Base-by-base conservation (phyloP, 768 basidiomycete genomes). In the Gyrodon lividus region DNA sequence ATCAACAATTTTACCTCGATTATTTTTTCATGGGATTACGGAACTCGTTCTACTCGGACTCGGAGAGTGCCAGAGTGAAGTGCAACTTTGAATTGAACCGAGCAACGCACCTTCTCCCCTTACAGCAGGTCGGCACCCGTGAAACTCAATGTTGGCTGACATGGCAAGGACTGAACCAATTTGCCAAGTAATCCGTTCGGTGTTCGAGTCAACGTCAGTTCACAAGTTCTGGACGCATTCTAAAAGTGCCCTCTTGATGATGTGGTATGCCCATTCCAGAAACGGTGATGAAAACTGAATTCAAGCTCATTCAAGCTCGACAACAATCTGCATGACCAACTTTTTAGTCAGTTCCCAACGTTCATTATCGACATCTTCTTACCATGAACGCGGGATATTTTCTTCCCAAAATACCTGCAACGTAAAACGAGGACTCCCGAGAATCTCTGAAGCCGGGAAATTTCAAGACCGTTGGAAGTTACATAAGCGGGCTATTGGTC, bases 371-470 rank as follows among this genome's bases (percentile, higher is more conserved):
- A 14, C 5, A 38, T 43, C 17, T 33, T 20, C 20, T n/a, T 26
- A 7, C 23, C 38, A 46, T 45, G 43, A 52, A 46, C 34, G 51
- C 50, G 58, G 23, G 46, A 50, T 8, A 34, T n/a, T n/a, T n/a
- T 34, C 16, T 19, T 40, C 9, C 28, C 17, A 38, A 48, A 48
- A 43, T 26, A 43, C 28, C 12, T 9, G 28, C 56, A 43, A 56
- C 60, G 51, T 62, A 52, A 42, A 28, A 43, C 46, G 43, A 40
- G 43, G 13, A 28, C 33, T 44, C 53, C 54, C 38, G 34, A 58
- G 50, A 53, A 35, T 46, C 39, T 50, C 12, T 23, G 28, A 48
- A 41, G 26, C 24, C 39, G 17, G 10, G 30, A 22, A n/a, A n/a
- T n/a, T n/a, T n/a, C n/a, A n/a, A n/a, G n/a, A n/a, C n/a, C n/a